Evolutionary conservation across 164 flowering plant species (phyloP).

Genomic region (Hamamelis virginiana): DNA sequence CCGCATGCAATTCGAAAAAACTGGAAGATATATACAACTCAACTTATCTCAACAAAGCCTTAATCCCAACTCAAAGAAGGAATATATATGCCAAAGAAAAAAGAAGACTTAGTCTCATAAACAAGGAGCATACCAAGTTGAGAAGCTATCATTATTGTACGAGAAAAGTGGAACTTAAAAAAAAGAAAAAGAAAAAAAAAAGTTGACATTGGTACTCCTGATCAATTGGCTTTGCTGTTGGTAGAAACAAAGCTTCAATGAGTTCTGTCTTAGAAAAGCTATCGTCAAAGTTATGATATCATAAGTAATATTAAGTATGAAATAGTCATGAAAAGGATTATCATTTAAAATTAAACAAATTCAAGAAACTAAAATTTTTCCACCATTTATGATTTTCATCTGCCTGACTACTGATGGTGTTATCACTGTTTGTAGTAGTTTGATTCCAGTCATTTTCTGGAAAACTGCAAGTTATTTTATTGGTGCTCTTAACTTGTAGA

Average conservation of each 20-base stretch:
- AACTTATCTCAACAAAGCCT: too few species aligned
- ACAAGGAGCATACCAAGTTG: background rate
- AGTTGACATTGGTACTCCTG: background rate
- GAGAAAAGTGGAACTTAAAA: background rate
- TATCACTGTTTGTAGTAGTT: background rate
- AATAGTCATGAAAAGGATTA: background rate
- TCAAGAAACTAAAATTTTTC: background rate
- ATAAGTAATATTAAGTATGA: background rate
- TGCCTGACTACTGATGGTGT: too few species aligned
- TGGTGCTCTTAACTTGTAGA: background rate
- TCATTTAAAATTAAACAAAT: background rate
- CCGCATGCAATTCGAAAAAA: background rate
- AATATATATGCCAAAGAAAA: background rate
- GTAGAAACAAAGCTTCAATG: background rate
- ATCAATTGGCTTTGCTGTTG: background rate
- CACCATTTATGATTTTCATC: too few species aligned
- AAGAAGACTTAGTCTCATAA: background rate
- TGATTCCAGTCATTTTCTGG: background rate
- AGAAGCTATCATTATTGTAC: background rate
- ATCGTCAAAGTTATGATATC: background rate
- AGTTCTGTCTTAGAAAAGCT: too few species aligned
- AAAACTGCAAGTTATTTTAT: background rate
- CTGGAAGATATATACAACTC: background rate
- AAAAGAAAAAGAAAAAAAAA: too few species aligned
- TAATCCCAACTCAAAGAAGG: background rate